Evolutionary conservation across 2,329 filamentous ascomycete genomes (phyloP), one percentile per base, ranked within the genome.

Genomic region (Alternaria ventricosa): DNA sequence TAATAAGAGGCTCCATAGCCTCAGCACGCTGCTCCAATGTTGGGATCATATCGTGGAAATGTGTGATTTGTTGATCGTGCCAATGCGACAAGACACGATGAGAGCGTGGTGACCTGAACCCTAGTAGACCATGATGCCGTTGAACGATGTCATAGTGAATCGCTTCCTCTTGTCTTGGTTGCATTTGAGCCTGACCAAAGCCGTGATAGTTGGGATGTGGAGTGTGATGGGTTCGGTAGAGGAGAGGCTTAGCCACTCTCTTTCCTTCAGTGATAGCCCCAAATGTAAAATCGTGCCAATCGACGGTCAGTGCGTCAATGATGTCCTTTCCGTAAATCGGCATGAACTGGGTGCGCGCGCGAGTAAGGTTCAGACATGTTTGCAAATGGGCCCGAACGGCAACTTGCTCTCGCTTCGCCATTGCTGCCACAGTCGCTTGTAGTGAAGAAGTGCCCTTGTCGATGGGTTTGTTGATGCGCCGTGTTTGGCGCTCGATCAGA

Each of bases 321-420:
- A 97, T 82, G 46, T 89, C 89, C 69, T 88, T 90, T 51, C 94
- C 94, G 74, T 95, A 97, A 2, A 97, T 86, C 0, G 94, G 94
- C 33, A 88, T 87, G 67, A 92, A 90, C 70, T 96, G 91, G 33
- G 93, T 90, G 3, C 93, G 90, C 25, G 96, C 86, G 1, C 90
- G 90, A 71, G 96, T 96, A 22, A 96, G 83, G 71, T 94, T 94
- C 22, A 94, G 87, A 64, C 89, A 92, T 66, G 93, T 90, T 73
- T 94, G 92, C 28, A 97, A 83, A 76, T 95, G 92, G 60, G 93
- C 90, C 33, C 77, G 70, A n/a, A 76, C 73, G 92, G 91, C 56
- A 88, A 87, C 20, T 86, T 86, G 85, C 88, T 92, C 67, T 90
- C 87, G 44, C 67, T 96, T 92, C 15, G 74, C 76, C 55, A 97